Evolutionary conservation across 192 early-diverging fungal species (phyloP), one percentile per base, ranked within the genome.

Genomic region (Coemansia biformis): DNA sequence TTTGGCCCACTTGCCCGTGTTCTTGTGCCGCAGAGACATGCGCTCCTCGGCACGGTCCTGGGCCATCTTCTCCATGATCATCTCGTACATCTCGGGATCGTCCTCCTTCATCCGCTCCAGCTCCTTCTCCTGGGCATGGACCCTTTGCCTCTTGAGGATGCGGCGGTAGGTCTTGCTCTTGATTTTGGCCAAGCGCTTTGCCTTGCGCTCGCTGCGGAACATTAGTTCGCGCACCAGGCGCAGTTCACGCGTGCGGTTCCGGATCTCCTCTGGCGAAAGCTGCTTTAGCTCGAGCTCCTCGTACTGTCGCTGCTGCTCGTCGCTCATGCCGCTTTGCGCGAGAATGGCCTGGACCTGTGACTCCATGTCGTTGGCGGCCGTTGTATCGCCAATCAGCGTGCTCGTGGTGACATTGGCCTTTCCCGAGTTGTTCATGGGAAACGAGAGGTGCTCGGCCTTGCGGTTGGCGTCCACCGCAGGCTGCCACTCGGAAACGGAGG

Each of bases 1-100:
- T 51, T 87, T 89, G 18, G 94, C 92, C 96, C 96, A 99, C 66
- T 97, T 94, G 49, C 92, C 85, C 0, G 84, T 93, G 59, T 90
- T 92, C 69, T 96, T 96, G 69, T 96, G 94, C 17, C 88, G 83
- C 45, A 93, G 67, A 1, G 91, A 80, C 83, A 97, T 90, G 15
- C 96, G 87, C 63, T 96, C 94, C 59, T 88, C 75, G 6, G 90
- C 93, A 32, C 96, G 81, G 23, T 35, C 46, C 46, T 44, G 38
- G 1, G 71, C 60, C 59, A 63, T 54, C 37, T 68, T 67, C 41
- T 67, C 64, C 3, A 67, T 31, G 24, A 73, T 17, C 57, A 62
- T 54, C 16, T 32, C 63, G 55, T 67, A 59, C 71, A 75, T 67
- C 49, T 83, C 80, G 4, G 78, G 65, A 35, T 96, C 92, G 7